These are phyloP conservation scores for Colletotrichum sp. DNA, from an alignment of 2,329 filamentous ascomycete genomes.

Conservation along the genomic window DNA sequence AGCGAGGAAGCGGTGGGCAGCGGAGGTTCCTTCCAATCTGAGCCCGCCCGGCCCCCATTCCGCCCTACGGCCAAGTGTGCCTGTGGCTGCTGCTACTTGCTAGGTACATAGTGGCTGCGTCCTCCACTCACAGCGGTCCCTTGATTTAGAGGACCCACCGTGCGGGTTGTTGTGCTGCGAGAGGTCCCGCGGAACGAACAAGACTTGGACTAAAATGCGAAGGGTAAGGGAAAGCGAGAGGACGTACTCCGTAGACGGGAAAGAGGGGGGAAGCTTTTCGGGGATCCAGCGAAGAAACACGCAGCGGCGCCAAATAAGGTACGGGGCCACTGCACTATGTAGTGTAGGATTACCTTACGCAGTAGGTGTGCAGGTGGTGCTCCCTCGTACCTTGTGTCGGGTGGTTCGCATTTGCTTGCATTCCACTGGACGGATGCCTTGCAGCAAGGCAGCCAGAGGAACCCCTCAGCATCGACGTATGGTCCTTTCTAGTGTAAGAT, in stretches of 20 bases:
- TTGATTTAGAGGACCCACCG: not conserved
- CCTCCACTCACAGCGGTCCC: not conserved
- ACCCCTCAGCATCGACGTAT: not conserved
- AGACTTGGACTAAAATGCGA: not conserved
- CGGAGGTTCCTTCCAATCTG: not conserved
- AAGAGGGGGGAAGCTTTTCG: not conserved
- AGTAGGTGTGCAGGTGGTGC: not conserved
- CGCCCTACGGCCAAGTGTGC: conserved; percentile 14
- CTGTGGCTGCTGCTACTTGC: not conserved
- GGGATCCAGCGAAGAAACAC: not conserved
- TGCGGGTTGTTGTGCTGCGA: not conserved
- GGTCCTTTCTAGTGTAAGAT: not conserved
- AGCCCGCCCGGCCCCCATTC: not conserved
- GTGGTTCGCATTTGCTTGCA: not conserved
- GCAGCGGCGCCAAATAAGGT: not conserved
- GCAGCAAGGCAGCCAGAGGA: not conserved
- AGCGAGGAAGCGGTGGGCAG: not conserved
- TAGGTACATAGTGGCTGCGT: not conserved
- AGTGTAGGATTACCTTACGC: too few relatives aligned
- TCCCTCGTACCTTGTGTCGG: not conserved
- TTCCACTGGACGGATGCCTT: not conserved
- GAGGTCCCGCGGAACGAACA: not conserved
- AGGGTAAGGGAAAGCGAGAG: not conserved
- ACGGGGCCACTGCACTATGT: not conserved
- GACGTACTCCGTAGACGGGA: not conserved